Conservation (phyloP, 768 basidiomycete genomes). For the Mycena maculata region DNA sequence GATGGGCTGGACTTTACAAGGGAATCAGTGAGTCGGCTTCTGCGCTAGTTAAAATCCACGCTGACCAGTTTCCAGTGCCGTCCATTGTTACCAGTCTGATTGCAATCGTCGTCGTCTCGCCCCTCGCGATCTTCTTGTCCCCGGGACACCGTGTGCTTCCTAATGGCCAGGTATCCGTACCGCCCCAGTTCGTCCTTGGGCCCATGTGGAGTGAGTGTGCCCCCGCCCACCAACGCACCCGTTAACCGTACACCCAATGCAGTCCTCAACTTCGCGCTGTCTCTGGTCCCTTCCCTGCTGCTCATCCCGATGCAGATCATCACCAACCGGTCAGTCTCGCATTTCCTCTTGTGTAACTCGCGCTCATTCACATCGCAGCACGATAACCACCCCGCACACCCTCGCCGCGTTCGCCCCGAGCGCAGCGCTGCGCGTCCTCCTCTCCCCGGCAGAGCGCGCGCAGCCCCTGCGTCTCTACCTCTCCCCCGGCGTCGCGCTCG, state of each 20-base stretch:
- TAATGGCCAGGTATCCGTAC: no score
- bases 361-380: background rate
- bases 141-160: no score
- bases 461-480: slow-evolving; percentile 23
- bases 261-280: background rate
- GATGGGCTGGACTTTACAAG: slow-evolving; percentile 29
- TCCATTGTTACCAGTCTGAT: slow-evolving; percentile 18
- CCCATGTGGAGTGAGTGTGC: background rate
- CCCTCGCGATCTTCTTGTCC: background rate
- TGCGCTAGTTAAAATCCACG: background rate
- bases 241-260: background rate
- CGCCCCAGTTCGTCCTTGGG: background rate
- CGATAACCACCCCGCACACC: slow-evolving; percentile 27
- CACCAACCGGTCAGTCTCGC: slow-evolving; percentile 13
- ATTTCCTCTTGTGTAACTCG: background rate
- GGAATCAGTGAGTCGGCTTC: slow-evolving; percentile 15
- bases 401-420: slow-evolving; percentile 20
- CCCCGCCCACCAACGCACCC: no score
- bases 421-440: slow-evolving; percentile 20
- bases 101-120: background rate
- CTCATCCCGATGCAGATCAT: slow-evolving; percentile 29
- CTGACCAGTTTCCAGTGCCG: slow-evolving; percentile 12
- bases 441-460: slow-evolving; percentile 27
- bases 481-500: slow-evolving; percentile 25
- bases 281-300: slow-evolving; percentile 15